Evolutionary conservation across 2,329 filamentous ascomycete species (phyloP).

Genomic region (Diplodia mutila): DNA sequence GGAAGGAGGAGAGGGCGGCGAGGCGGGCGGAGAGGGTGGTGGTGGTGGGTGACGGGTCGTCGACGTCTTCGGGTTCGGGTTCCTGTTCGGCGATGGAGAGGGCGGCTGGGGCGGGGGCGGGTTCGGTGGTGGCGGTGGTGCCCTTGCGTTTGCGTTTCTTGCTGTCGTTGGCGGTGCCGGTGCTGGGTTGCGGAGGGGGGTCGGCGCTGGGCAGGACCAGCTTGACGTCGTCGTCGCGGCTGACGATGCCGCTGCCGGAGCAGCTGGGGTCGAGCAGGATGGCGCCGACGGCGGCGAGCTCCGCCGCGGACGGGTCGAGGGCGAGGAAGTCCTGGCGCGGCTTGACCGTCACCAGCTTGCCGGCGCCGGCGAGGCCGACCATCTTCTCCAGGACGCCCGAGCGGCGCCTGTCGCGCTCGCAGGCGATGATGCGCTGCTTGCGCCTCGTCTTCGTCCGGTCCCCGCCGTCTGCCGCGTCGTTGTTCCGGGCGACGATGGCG

Average conservation of each 20-base stretch:
- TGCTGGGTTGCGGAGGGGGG: constrained; percentile 29
- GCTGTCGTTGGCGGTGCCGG: neutral
- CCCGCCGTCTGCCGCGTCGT: neutral
- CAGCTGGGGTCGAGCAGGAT: constrained; percentile 92
- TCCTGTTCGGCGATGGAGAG: constrained; percentile 45
- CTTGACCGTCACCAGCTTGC: constrained; percentile 67
- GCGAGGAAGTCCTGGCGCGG: constrained; percentile 81
- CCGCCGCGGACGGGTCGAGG: constrained; percentile 64
- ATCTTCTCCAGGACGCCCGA: constrained; percentile 81
- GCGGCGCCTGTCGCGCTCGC: constrained; percentile 74
- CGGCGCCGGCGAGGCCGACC: constrained; percentile 76
- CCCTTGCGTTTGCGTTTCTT: constrained; percentile 40
- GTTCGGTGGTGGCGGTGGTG: neutral
- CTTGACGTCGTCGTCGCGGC: constrained; percentile 71
- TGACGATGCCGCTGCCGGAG: constrained; percentile 92
- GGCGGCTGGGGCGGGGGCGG: constrained; percentile 32
- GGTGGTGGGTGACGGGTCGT: constrained; percentile 24
- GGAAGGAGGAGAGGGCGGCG: constrained; percentile 75
- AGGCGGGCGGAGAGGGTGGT: constrained; percentile 64
- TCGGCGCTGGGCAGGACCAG: constrained; percentile 53
- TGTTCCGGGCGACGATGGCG: constrained; percentile 62
- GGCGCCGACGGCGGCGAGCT: constrained; percentile 71
- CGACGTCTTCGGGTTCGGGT: constrained; percentile 26
- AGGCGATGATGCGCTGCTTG: constrained; percentile 68
- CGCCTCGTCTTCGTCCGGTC: neutral